Conservation (phyloP, 2,329 filamentous ascomycete species). For the Phoma sp. region DNA sequence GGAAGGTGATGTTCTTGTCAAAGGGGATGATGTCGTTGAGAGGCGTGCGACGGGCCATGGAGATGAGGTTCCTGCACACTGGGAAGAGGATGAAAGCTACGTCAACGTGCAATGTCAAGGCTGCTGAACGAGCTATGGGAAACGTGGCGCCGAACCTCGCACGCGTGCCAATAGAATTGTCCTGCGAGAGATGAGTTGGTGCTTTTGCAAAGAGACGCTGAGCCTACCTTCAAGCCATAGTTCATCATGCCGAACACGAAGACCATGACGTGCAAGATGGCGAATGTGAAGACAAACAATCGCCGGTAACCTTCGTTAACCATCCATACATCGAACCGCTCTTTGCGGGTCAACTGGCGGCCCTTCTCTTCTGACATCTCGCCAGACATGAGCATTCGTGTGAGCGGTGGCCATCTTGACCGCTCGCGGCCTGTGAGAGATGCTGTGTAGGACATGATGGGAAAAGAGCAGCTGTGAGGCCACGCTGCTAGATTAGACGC, state of each 20-base stretch:
- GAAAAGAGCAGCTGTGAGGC: slow-evolving; percentile 10
- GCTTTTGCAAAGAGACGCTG: background rate
- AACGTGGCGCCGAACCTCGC: slow-evolving; percentile 77
- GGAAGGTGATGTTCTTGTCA: slow-evolving; percentile 88
- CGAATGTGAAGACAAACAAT: slow-evolving; percentile 81
- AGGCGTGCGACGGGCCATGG: slow-evolving; percentile 77
- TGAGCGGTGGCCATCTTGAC: slow-evolving; percentile 81
- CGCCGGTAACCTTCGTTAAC: slow-evolving; percentile 84
- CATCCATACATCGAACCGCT: slow-evolving; percentile 86
- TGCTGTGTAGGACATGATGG: slow-evolving; percentile 40
- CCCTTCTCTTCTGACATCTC: slow-evolving; percentile 79
- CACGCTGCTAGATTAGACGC: slow-evolving; percentile 29
- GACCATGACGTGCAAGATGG: slow-evolving; percentile 74
- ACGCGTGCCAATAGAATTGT: slow-evolving; percentile 71
- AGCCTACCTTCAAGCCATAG: slow-evolving; percentile 69
- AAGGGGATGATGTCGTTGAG: slow-evolving; percentile 87
- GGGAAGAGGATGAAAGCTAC: slow-evolving; percentile 80
- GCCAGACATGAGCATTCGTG: slow-evolving; percentile 80
- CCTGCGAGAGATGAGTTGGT: slow-evolving; percentile 30
- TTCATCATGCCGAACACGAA: slow-evolving; percentile 82
- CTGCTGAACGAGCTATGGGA: slow-evolving; percentile 75
- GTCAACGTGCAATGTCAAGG: slow-evolving; percentile 80
- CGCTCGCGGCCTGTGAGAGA: slow-evolving; percentile 61
- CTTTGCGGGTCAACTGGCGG: slow-evolving; percentile 69
- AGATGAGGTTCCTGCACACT: slow-evolving; percentile 84